Base-by-base conservation (phyloP, 768 basidiomycete genomes). In the Suillus ampliporus region DNA sequence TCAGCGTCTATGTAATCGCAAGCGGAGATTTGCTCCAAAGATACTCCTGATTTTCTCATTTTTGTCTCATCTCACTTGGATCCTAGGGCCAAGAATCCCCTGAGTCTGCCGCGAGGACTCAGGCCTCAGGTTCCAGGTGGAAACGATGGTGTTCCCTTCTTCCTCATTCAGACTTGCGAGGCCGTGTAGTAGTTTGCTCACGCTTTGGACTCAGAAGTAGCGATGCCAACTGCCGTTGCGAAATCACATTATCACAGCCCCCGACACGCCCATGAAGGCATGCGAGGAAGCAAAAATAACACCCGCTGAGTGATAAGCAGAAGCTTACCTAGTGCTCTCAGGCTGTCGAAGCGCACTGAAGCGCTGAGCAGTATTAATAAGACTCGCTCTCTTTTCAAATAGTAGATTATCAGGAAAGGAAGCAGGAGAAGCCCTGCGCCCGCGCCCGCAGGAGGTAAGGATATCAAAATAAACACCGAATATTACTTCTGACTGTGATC, bases 401-500 rank as follows among this genome's bases (percentile, higher is more conserved):
- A 37, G 14, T 40, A 26, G 21, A 53, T 21, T 53, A 34, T 52
- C 51, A 52, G 13, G 21, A 46, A 44, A 35, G 34, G 50, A 43
- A 61, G 35, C 52, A 35, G 28, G 13, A 11, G n/a, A 61, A 28
- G 1, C 15, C 48, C 15, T 38, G 40, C 53, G 9, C 8, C 47
- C 26, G 23, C 19, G 50, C 19, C 19, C 54, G 52, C 10, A 34
- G 40, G 31, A n/a, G 40, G 26, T 15, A 41, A 43, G 15, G 43
- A 43, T 44, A 43, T 61, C 56, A 26, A 51, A 64, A 28, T 44
- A 47, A 8, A 43, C 13, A 51, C 44, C 28, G 38, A n/a, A 40
- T 13, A 51, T 40, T 44, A 68, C 61, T 73, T 70, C 31, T 72
- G 61, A 62, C 64, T 67, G 35, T 68, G 65, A 44, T 68, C 64